These are phyloP conservation scores for Talaromyces sp. DNA, from an alignment of 2,329 filamentous ascomycete genomes.

Conservation along the genomic window DNA sequence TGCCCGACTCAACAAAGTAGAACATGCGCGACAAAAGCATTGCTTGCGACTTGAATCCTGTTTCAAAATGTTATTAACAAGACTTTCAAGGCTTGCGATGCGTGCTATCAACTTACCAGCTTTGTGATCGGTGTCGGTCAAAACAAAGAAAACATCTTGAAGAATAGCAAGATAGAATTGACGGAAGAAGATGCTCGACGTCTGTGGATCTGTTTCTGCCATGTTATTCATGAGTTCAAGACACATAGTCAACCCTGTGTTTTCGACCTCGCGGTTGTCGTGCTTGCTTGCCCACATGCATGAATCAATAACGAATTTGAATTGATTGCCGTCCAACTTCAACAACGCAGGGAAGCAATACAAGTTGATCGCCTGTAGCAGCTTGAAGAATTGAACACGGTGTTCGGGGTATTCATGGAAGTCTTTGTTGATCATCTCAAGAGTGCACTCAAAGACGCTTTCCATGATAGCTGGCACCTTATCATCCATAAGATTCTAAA, in stretches of 20 bases:
- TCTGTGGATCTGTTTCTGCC: slow-evolving; percentile 81
- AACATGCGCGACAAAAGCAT: slow-evolving; percentile 93
- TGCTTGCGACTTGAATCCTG: slow-evolving; percentile 92
- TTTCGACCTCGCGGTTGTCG: slow-evolving; percentile 96
- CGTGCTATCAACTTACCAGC: slow-evolving; percentile 54
- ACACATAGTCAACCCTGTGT: slow-evolving; percentile 95
- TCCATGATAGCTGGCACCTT: slow-evolving; percentile 98
- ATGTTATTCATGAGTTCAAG: slow-evolving; percentile 97
- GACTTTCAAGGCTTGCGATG: neutral
- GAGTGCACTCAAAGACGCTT: slow-evolving; percentile 95
- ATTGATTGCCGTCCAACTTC: slow-evolving; percentile 91
- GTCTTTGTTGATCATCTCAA: slow-evolving; percentile 99
- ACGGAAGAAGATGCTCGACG: slow-evolving; percentile 93
- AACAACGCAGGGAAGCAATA: slow-evolving; percentile 94
- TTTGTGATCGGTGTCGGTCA: slow-evolving; percentile 97
- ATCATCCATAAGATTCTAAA: slow-evolving; percentile 89
- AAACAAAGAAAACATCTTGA: slow-evolving; percentile 96
- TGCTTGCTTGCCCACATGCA: slow-evolving; percentile 99
- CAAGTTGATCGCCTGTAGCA: slow-evolving; percentile 90
- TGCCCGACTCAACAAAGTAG: slow-evolving; percentile 84
- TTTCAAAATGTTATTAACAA: slow-evolving; percentile 2
- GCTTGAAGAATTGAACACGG: slow-evolving; percentile 98
- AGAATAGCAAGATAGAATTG: slow-evolving; percentile 94
- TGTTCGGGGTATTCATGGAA: slow-evolving; percentile 99
- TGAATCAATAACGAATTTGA: slow-evolving; percentile 99